Evolutionary conservation across 2,329 filamentous ascomycete genomes (phyloP).

Genomic region (Pochonia chlamydosporia): DNA sequence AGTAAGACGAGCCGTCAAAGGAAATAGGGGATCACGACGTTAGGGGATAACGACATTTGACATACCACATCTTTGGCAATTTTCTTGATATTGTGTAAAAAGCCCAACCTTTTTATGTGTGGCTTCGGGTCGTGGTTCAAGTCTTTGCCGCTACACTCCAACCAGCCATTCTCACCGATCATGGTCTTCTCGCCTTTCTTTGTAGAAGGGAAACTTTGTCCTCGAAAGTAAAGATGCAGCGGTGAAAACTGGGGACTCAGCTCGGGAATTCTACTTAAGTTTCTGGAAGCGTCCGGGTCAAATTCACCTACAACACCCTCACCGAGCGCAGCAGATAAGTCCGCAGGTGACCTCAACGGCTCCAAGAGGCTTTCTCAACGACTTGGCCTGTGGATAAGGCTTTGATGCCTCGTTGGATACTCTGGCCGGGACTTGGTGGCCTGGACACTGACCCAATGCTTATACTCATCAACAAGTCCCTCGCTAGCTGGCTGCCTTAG

Average conservation of each 20-base stretch:
- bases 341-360: conserved; percentile 3
- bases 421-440: conserved; percentile 14
- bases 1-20: too few species aligned
- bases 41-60: too few species aligned
- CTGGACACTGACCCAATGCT: conserved; percentile 12
- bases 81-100: conserved; percentile 43
- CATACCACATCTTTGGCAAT: conserved; percentile 50
- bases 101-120: conserved; percentile 31
- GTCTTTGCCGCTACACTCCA: conserved; percentile 36
- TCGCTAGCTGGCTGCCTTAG: conserved; percentile 8
- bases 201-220: conserved; percentile 27
- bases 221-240: conserved; percentile 35
- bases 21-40: too few species aligned
- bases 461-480: conserved; percentile 17
- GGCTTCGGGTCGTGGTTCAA: conserved; percentile 19
- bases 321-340: not conserved
- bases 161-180: conserved; percentile 52
- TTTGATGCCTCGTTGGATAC: conserved; percentile 10
- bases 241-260: conserved; percentile 32
- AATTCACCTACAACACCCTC: not conserved
- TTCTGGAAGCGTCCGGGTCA: not conserved
- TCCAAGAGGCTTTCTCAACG: conserved; percentile 24
- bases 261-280: not conserved
- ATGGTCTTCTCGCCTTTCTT: conserved; percentile 44
- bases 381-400: conserved; percentile 15